These are phyloP conservation scores for Chrysosporium queenslandicum DNA, from an alignment of 2,329 filamentous ascomycete genomes.

Conservation along the genomic window DNA sequence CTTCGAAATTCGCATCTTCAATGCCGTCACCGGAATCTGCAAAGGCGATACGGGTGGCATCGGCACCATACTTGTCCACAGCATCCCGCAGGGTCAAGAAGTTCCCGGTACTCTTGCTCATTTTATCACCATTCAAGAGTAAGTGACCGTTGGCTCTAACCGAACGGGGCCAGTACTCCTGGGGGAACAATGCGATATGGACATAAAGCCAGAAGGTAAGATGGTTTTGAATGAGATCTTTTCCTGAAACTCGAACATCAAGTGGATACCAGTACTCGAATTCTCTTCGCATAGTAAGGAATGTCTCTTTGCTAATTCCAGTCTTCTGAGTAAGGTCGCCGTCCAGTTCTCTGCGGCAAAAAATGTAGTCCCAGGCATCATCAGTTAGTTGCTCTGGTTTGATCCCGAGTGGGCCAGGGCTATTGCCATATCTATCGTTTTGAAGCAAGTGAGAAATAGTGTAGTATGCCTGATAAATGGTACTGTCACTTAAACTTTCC, in stretches of 20 bases:
- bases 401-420: conserved; percentile 58
- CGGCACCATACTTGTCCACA: conserved; percentile 85
- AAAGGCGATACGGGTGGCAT: conserved; percentile 81
- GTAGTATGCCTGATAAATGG: conserved; percentile 66
- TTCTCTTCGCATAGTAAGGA: conserved; percentile 75
- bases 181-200: conserved; percentile 78
- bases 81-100: conserved; percentile 85
- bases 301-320: conserved; percentile 61
- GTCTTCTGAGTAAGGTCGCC: conserved; percentile 55
- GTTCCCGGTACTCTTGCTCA: conserved; percentile 96
- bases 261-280: conserved; percentile 97
- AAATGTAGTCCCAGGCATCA: conserved; percentile 93
- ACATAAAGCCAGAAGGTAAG: conserved; percentile 93
- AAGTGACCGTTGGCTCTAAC: conserved; percentile 88
- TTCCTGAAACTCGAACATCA: conserved; percentile 77
- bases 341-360: conserved; percentile 61
- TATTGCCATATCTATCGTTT: conserved; percentile 73
- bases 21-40: conserved; percentile 92
- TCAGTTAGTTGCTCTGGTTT: conserved; percentile 81
- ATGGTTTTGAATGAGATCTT: conserved; percentile 89
- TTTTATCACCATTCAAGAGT: conserved; percentile 93
- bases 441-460: conserved; percentile 58
- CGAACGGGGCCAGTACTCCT: conserved; percentile 77
- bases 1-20: conserved; percentile 94
- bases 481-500: conserved; percentile 83